phyloP scores from a whole-genome alignment of 345 rosid species.

The Populus simonii region DNA sequence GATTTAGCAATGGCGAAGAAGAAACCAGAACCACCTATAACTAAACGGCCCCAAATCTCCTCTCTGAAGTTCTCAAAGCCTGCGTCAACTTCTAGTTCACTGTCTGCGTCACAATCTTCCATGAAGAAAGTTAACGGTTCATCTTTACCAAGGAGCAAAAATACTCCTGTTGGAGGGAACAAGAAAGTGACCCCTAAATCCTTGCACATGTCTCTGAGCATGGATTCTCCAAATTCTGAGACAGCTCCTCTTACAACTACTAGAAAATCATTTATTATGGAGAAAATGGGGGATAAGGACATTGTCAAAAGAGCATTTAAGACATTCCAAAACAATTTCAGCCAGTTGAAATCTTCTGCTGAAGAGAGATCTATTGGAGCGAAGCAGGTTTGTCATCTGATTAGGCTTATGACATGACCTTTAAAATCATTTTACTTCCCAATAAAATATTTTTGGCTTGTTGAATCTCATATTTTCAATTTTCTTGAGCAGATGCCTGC shows the following conservation, averaged over 20 bases:
- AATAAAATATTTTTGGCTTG: background rate
- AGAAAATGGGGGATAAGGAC: slow-evolving; percentile 94
- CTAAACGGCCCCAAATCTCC: slow-evolving; percentile 41
- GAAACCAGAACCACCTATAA: slow-evolving; percentile 31
- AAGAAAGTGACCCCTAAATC: slow-evolving; percentile 70
- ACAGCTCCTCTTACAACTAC: slow-evolving; percentile 34
- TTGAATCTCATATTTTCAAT: slow-evolving; percentile 1
- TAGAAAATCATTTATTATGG: slow-evolving; percentile 76
- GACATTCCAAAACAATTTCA: slow-evolving; percentile 61
- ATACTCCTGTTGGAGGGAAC: slow-evolving; percentile 27
- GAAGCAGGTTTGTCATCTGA: slow-evolving; percentile 47
- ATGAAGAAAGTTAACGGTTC: slow-evolving; percentile 37
- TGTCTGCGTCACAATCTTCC: slow-evolving; percentile 37
- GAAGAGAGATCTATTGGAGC: slow-evolving; percentile 40
- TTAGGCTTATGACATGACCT: slow-evolving; percentile 3
- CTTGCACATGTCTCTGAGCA: slow-evolving; percentile 63
- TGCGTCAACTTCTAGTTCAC: slow-evolving; percentile 28
- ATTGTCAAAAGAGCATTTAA: slow-evolving; percentile 81
- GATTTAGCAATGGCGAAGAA: slow-evolving; percentile 29
- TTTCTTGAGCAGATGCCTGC: slow-evolving; percentile 38
- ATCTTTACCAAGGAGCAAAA: slow-evolving; percentile 36
- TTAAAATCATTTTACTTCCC: background rate
- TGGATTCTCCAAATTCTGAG: slow-evolving; percentile 44
- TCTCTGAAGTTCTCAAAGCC: slow-evolving; percentile 58
- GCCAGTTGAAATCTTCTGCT: slow-evolving; percentile 39